Evolutionary conservation across 768 basidiomycete genomes (phyloP).

Genomic region (Scleroderma bovista): DNA sequence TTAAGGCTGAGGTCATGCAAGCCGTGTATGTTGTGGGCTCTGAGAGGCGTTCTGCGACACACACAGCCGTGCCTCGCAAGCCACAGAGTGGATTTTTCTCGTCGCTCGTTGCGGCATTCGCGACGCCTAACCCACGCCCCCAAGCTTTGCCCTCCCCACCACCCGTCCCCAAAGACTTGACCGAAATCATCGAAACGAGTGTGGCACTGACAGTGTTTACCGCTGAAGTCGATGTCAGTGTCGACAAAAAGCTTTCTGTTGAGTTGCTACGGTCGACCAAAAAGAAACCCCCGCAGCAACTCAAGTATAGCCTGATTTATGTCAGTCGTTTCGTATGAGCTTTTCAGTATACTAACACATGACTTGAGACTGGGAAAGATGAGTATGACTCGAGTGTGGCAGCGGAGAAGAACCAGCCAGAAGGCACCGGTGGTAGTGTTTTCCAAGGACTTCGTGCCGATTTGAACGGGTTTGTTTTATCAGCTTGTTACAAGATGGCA

Average conservation of each 20-base stretch:
- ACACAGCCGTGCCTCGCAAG: conserved; percentile 27
- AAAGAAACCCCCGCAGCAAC: conserved; percentile 78
- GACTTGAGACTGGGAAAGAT: conserved; percentile 66
- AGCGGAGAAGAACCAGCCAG: conserved; percentile 55
- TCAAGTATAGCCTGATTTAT: conserved; percentile 83
- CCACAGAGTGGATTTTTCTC: conserved; percentile 42
- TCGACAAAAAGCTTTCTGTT: conserved; percentile 57
- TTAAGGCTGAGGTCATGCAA: conserved; percentile 77
- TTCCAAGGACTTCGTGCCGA: conserved; percentile 87
- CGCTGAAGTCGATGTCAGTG: conserved; percentile 47
- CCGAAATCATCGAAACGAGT: conserved; percentile 16
- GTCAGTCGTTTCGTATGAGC: conserved; percentile 34
- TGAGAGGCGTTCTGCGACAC: conserved; percentile 43
- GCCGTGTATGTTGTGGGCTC: conserved; percentile 68
- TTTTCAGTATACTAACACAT: background rate
- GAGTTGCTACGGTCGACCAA: conserved; percentile 91
- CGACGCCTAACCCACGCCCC: conserved; percentile 11
- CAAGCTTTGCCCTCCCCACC: conserved; percentile 6
- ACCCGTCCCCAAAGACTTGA: conserved; percentile 18
- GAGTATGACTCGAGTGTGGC: conserved; percentile 70
- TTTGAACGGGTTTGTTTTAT: conserved; percentile 59
- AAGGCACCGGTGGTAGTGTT: conserved; percentile 63
- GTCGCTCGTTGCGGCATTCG: conserved; percentile 27
- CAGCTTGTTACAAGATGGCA: conserved; percentile 11
- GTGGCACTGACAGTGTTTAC: conserved; percentile 31